Evolutionary conservation across 495 filamentous ascomycete species (phyloP).

Genomic region (Filosporella fistucella): DNA sequence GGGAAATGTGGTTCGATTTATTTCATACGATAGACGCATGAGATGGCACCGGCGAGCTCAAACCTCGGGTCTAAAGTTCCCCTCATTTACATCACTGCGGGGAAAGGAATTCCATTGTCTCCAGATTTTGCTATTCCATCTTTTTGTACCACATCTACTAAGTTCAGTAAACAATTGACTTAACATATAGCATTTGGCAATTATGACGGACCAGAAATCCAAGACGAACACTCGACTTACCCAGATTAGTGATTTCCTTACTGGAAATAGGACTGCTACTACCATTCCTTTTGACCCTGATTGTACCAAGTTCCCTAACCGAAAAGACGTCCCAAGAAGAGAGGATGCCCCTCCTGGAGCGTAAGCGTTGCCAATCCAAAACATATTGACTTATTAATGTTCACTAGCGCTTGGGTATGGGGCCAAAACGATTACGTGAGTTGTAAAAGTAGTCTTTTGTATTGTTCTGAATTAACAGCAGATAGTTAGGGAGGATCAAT

Average conservation of each 20-base stretch:
- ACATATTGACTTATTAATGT: conserved; percentile 25
- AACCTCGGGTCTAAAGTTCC: too few species aligned
- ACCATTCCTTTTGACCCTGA: conserved; percentile 52
- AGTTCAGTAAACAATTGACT: too few species aligned
- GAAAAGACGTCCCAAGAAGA: conserved; percentile 47
- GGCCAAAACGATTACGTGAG: conserved; percentile 49
- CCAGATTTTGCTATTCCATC: too few species aligned
- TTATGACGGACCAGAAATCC: conserved; percentile 8
- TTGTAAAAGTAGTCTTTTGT: neutral
- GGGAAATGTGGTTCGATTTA: too few species aligned
- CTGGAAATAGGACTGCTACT: conserved; percentile 35
- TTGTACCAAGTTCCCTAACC: conserved; percentile 42
- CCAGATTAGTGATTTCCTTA: conserved; percentile 37
- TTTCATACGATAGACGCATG: too few species aligned
- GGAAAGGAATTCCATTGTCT: too few species aligned
- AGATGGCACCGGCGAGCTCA: too few species aligned
- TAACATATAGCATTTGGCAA: too few species aligned
- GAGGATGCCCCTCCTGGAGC: conserved; percentile 16
- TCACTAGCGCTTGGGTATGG: conserved; percentile 51
- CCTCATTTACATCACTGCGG: too few species aligned
- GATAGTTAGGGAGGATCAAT: conserved; percentile 49
- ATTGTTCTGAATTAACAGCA: neutral
- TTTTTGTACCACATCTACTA: too few species aligned
- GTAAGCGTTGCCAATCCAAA: conserved; percentile 19
- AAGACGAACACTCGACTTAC: conserved; percentile 27